Percentiles rank a stretch among this genome's conserved stretches.
Conservation (phyloP, 495 filamentous ascomycete genomes). For the Lophiostoma macrostomum region DNA sequence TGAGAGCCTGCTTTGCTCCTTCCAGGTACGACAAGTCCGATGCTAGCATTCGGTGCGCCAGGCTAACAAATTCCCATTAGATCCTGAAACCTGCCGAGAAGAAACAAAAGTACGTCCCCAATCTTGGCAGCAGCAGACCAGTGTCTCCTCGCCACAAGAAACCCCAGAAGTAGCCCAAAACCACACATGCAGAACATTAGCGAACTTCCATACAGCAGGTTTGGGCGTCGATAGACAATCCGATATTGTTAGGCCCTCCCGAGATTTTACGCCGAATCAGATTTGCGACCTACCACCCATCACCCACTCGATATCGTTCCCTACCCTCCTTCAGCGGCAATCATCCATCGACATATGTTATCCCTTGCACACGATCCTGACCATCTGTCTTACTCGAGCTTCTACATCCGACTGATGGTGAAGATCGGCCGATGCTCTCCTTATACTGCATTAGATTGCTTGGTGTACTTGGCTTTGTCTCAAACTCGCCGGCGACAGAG, state of each 20-base stretch:
- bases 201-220: slow-evolving; percentile 89
- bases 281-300: slow-evolving; percentile 11
- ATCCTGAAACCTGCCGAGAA: slow-evolving; percentile 99
- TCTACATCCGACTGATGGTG: slow-evolving; percentile 10
- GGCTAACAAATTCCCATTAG: slow-evolving; percentile 46
- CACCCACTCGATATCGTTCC: slow-evolving; percentile 28
- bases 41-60: not conserved
- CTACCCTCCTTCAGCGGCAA: slow-evolving; percentile 30
- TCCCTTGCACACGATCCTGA: slow-evolving; percentile 12
- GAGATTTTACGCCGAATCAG: slow-evolving; percentile 16
- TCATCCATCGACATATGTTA: slow-evolving; percentile 14
- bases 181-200: slow-evolving; percentile 46
- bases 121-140: slow-evolving; percentile 80
- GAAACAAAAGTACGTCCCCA: slow-evolving; percentile 99
- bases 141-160: slow-evolving; percentile 88
- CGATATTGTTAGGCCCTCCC: slow-evolving; percentile 32
- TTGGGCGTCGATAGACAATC: slow-evolving; percentile 82
- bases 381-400: not conserved
- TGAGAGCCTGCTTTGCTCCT: slow-evolving; percentile 95
- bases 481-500: slow-evolving; percentile 31
- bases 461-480: slow-evolving; percentile 15
- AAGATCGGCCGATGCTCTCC: slow-evolving; percentile 13
- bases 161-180: slow-evolving; percentile 66
- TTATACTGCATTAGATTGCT: slow-evolving; percentile 7
- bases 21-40: slow-evolving; percentile 69